Evolutionary conservation across 352 stramenopile genomes (phyloP).

Genomic region (Peronospora farinosa): DNA sequence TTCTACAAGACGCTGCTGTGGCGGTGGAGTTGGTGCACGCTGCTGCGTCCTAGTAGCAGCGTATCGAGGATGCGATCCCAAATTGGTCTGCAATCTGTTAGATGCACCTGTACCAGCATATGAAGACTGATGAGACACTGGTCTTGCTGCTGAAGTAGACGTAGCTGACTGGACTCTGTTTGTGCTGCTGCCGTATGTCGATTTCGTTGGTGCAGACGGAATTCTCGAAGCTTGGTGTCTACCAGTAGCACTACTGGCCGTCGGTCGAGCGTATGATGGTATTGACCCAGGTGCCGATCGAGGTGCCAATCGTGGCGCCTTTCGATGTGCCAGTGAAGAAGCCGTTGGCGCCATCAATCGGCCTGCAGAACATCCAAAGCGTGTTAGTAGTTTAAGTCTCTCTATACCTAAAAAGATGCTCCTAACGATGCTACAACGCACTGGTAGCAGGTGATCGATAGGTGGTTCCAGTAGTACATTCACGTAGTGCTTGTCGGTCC

Average conservation of each 20-base stretch:
- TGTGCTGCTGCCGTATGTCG: conserved; percentile 14
- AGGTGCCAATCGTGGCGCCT: conserved; percentile 3
- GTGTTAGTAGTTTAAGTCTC: conserved; percentile 16
- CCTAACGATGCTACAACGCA: conserved; percentile 11
- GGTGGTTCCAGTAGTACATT: conserved; percentile 8
- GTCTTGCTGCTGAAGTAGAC: conserved; percentile 6
- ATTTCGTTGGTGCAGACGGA: conserved; percentile 24
- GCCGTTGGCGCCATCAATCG: conserved; percentile 26
- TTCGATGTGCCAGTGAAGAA: conserved; percentile 27
- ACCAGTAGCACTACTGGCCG: conserved; percentile 25
- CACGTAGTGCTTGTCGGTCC: conserved; percentile 13
- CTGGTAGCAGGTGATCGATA: conserved; percentile 17
- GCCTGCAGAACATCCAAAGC: conserved; percentile 10
- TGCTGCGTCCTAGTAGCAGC: conserved; percentile 12
- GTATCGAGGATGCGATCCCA: conserved; percentile 12
- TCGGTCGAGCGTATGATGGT: conserved; percentile 26
- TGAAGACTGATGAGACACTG: conserved; percentile 1
- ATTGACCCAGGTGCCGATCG: conserved; percentile 8
- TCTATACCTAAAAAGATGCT: not conserved
- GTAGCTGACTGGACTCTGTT: conserved; percentile 20
- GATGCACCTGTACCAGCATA: conserved; percentile 10
- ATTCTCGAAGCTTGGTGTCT: conserved; percentile 22
- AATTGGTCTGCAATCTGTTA: conserved; percentile 16
- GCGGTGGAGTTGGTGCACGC: conserved; percentile 3
- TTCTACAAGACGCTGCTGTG: conserved; percentile 8